These are phyloP conservation scores for Globisporangium perplexum DNA, from an alignment of 352 stramenopile species.

Conservation along the genomic window DNA sequence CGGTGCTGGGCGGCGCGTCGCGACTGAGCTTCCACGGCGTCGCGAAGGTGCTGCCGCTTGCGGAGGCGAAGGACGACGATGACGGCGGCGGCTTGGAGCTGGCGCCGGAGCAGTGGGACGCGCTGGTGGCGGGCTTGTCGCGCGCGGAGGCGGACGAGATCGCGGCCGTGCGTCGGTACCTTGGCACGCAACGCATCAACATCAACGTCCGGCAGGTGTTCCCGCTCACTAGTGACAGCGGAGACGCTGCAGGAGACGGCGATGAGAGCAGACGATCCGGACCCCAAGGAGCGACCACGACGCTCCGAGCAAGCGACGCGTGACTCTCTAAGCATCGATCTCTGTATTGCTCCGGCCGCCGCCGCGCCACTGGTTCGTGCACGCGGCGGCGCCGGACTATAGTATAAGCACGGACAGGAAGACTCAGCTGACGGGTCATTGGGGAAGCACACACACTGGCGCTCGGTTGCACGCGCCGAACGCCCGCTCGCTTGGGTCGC, in stretches of 20 bases:
- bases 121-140: slow-evolving; percentile 10
- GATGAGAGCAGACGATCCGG: neutral
- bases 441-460: slow-evolving; percentile 2
- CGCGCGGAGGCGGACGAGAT: slow-evolving; percentile 24
- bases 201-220: slow-evolving; percentile 82
- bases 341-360: neutral
- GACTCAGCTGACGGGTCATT: neutral
- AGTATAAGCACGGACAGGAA: slow-evolving; percentile 1
- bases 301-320: neutral
- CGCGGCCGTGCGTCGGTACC: slow-evolving; percentile 37
- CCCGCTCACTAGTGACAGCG: slow-evolving; percentile 10
- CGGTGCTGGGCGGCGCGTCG: slow-evolving; percentile 52
- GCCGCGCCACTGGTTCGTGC: neutral
- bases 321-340: slow-evolving; percentile 1
- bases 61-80: too few relatives aligned
- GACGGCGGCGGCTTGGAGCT: slow-evolving; percentile 31
- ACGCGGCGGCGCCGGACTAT: neutral
- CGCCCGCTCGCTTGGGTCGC: too few relatives aligned
- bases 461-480: neutral
- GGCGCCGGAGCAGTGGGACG: slow-evolving; percentile 16
- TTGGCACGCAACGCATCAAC: slow-evolving; percentile 65
- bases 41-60: slow-evolving; percentile 45
- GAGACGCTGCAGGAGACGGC: neutral
- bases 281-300: too few relatives aligned
- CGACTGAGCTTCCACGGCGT: slow-evolving; percentile 71